Base-by-base conservation (phyloP, 129 eudicot species). In the Chrysanthemum seticuspe region DNA sequence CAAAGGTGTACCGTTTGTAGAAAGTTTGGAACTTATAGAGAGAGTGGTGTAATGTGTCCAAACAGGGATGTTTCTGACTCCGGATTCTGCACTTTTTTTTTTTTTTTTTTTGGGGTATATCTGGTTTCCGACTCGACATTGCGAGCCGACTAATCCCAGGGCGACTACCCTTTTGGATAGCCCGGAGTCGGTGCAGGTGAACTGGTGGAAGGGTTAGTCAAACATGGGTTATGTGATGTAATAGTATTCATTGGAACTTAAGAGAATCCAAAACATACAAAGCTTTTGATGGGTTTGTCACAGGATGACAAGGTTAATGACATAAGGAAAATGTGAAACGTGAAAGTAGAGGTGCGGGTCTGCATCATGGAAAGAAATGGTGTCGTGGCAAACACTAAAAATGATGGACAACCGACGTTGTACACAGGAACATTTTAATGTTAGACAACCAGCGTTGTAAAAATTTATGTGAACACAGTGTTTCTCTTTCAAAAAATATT, bases 11-110 rank as follows among this genome's bases (percentile, higher is more conserved):
- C 76, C 67, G 66, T 44, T 86, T 21, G 81, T 81, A 73, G 87
- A 81, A 77, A 80, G 83, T 69, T 63, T 81, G 70, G 91, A 87
- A 76, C 79, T 95, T 52, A 74, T 95, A 8, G 78, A 79, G 7
- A 84, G 66, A 58, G 90, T 95, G 94, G 77, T 29, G 77, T 83
- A 72, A 76, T 89, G 89, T 25, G 96, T 66, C 97, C 97, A 3
- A 76, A 50, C 65, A 72, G 53, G 25, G 79, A 80, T 94, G n/a
- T 94, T 90, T 72, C 9, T 78, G 27, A 52, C 76, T 19, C 21
- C 21, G 21, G 21, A 19, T 19, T 19, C 21, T 19, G 21, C 21
- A 19, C 21, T 19, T 19, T 19, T 19, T 19, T 19, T 19, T 19
- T 19, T 19, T 19, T 19, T 19, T 19, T 19, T 19, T 0, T 19